These are phyloP conservation scores for Ogataea degrootiae DNA, from an alignment of 805 yeast species.

Conservation along the genomic window DNA sequence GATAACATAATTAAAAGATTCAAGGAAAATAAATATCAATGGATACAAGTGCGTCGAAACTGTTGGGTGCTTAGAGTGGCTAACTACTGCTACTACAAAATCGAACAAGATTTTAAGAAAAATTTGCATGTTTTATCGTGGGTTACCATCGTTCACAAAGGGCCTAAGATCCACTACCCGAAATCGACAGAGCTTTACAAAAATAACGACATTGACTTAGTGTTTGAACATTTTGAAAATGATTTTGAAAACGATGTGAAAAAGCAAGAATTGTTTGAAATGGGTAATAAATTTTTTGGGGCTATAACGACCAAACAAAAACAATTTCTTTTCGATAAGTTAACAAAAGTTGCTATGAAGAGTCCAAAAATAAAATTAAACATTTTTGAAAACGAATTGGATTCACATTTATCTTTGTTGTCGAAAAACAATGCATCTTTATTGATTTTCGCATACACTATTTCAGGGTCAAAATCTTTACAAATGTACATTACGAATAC, in stretches of 20 bases:
- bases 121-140: conserved; percentile 7
- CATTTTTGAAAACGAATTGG: conserved; percentile 13
- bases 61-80: conserved; percentile 20
- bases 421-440: conserved; percentile 25
- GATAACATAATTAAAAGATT: conserved; percentile 12
- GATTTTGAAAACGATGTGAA: conserved; percentile 9
- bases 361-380: conserved; percentile 19
- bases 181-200: conserved; percentile 6
- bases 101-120: conserved; percentile 14
- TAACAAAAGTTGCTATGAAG: conserved; percentile 15
- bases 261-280: conserved; percentile 3
- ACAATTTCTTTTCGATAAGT: conserved; percentile 11
- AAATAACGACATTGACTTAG: conserved; percentile 13
- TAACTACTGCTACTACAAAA: conserved; percentile 12
- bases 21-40: conserved; percentile 10
- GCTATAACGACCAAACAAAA: conserved; percentile 21
- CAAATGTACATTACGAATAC: conserved; percentile 23
- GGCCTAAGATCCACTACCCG: conserved; percentile 11
- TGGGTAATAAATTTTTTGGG: conserved; percentile 8
- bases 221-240: conserved; percentile 13
- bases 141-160: conserved; percentile 8
- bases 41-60: conserved; percentile 17
- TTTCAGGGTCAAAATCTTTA: conserved; percentile 23
- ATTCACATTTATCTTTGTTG: conserved; percentile 11
- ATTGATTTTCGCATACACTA: conserved; percentile 28